A percentile compares a stretch with the other conserved stretches of the same genome.
phyloP scores from a whole-genome alignment of 2,329 filamentous ascomycete genomes.

The Trichoderma citrinoviride region DNA sequence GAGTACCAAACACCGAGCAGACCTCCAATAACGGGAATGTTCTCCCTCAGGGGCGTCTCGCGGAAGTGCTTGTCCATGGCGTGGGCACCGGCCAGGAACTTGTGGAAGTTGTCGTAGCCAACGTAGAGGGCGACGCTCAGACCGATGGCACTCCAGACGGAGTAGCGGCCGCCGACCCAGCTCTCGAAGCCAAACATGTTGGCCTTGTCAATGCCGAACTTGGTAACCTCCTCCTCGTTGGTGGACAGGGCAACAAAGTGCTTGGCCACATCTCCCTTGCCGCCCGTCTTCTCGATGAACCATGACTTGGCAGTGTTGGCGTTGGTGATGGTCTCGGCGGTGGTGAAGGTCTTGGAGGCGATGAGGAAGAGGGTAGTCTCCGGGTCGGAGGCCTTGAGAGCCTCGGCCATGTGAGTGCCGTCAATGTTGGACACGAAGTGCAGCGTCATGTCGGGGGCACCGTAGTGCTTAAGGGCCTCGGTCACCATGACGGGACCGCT shows the following conservation, averaged over 20 bases:
- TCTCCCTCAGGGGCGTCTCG: conserved; percentile 84
- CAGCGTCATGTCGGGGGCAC: conserved; percentile 77
- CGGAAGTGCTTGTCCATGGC: conserved; percentile 99
- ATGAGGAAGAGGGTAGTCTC: conserved; percentile 99
- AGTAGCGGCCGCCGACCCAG: conserved; percentile 98
- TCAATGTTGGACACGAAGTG: conserved; percentile 99
- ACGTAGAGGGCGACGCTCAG: conserved; percentile 92
- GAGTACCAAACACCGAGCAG: conserved; percentile 98
- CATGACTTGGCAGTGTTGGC: conserved; percentile 95
- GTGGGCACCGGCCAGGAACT: conserved; percentile 91
- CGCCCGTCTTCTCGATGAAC: conserved; percentile 80
- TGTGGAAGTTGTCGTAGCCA: conserved; percentile 95
- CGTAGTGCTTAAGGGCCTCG: conserved; percentile 94
- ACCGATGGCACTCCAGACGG: conserved; percentile 97
- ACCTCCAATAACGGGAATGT: conserved; percentile 90
- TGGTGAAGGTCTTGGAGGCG: conserved; percentile 99
- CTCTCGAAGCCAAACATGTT: conserved; percentile 99
- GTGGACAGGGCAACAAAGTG: conserved; percentile 98
- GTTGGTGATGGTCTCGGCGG: conserved; percentile 94
- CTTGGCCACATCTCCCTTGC: conserved; percentile 89
- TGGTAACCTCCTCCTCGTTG: conserved; percentile 91
- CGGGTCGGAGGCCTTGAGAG: conserved; percentile 81
- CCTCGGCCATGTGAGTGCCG: conserved; percentile 95
- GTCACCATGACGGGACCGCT: conserved; percentile 98
- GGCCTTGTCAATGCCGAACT: conserved; percentile 97